These are phyloP conservation scores for Raffaelea ambrosiae DNA, from an alignment of 2,329 filamentous ascomycete species.

Conservation along the genomic window DNA sequence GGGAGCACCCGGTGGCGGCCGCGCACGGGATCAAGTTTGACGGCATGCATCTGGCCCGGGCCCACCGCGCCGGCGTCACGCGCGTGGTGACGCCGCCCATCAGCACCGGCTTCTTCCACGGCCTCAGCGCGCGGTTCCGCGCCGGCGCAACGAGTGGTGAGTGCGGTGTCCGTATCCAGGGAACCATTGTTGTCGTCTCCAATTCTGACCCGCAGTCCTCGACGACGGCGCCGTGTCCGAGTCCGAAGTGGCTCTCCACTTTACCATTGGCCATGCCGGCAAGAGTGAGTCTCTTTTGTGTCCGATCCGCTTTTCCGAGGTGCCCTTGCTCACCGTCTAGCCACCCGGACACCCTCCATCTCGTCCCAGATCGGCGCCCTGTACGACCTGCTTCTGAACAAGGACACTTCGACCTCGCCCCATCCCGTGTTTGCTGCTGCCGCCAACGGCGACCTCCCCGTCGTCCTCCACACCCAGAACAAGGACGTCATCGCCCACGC, in stretches of 20 bases:
- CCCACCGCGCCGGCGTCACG: slow-evolving; percentile 34
- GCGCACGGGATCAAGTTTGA: slow-evolving; percentile 32
- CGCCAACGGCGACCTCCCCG: slow-evolving; percentile 26
- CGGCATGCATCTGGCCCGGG: slow-evolving; percentile 30
- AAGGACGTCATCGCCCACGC: slow-evolving; percentile 18
- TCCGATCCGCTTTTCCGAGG: neutral
- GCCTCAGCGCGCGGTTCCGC: slow-evolving; percentile 21
- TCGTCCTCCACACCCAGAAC: slow-evolving; percentile 30
- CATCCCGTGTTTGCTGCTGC: neutral
- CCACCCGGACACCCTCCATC: neutral
- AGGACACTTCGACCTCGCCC: neutral
- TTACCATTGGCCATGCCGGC: slow-evolving; percentile 2
- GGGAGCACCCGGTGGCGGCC: slow-evolving; percentile 24
- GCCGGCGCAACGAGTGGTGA: slow-evolving; percentile 14
- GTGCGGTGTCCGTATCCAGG: too few relatives aligned
- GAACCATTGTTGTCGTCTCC: neutral
- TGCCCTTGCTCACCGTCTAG: neutral
- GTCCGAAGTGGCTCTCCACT: neutral
- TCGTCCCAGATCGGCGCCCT: slow-evolving; percentile 1
- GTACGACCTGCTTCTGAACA: neutral
- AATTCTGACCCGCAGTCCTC: too few relatives aligned
- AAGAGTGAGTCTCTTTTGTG: slow-evolving; percentile 1
- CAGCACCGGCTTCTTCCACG: slow-evolving; percentile 20
- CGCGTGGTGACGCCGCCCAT: slow-evolving; percentile 30
- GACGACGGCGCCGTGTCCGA: slow-evolving; percentile 1